Percentiles rank a stretch among this genome's conserved stretches.
Evolutionary conservation across 345 rosid species (phyloP).

Genomic region (Fremontodendron californicum): DNA sequence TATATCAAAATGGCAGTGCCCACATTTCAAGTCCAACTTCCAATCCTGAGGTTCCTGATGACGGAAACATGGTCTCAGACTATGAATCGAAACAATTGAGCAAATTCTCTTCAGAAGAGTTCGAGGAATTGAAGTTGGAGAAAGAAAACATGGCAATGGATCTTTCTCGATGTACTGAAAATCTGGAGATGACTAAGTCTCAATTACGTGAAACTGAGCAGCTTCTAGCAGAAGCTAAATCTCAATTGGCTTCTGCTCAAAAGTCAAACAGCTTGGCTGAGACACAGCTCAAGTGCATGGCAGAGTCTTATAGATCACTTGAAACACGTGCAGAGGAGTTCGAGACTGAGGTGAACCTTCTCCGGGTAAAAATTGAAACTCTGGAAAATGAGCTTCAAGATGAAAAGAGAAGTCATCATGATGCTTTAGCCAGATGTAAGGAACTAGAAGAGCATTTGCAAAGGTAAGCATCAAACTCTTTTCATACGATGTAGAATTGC

Average conservation of each 20-base stretch:
- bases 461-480: slow-evolving; percentile 40
- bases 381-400: slow-evolving; percentile 64
- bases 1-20: slow-evolving; percentile 52
- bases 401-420: slow-evolving; percentile 55
- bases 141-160: slow-evolving; percentile 62
- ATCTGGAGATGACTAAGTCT: slow-evolving; percentile 62
- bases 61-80: slow-evolving; percentile 47
- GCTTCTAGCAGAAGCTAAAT: slow-evolving; percentile 63
- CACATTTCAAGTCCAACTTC: slow-evolving; percentile 58
- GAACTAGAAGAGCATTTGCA: slow-evolving; percentile 78
- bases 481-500: background rate
- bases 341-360: slow-evolving; percentile 68
- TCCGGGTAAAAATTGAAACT: slow-evolving; percentile 48
- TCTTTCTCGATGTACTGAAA: slow-evolving; percentile 58
- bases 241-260: slow-evolving; percentile 59
- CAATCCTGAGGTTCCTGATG: slow-evolving; percentile 80
- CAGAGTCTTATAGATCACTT: slow-evolving; percentile 85
- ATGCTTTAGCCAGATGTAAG: slow-evolving; percentile 59
- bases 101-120: slow-evolving; percentile 58
- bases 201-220: slow-evolving; percentile 77
- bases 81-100: slow-evolving; percentile 41
- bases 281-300: slow-evolving; percentile 97
- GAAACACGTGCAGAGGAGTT: slow-evolving; percentile 71
- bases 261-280: slow-evolving; percentile 83
- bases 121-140: slow-evolving; percentile 66